Evolutionary conservation across 805 yeast species (phyloP), one percentile per base, ranked within the genome.

Genomic region (Maudiozyma pseudohumilis): DNA sequence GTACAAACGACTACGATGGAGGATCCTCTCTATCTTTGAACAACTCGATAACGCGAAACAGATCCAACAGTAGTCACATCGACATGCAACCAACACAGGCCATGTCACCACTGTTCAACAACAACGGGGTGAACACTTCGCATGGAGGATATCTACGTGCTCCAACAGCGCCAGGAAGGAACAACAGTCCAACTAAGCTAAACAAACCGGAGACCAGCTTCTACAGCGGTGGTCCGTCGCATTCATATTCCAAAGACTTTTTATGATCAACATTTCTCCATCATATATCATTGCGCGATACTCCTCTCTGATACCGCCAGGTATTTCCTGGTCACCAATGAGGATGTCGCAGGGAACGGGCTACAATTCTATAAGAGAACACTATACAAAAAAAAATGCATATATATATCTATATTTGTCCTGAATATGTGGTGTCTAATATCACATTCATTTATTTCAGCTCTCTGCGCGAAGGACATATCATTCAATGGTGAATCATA

Each of bases 131-230:
- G 15, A 7, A 15, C 2, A 7, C 29, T 7, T 11, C 36, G 17
- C 32, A 32, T 26, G 35, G 41, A n/a, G 34, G 41, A 12, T 45
- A 44, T 29, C 42, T 47, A 28, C 41, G 47, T 22, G 41, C 44
- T 6, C 46, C 50, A 17, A 19, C 6, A 4, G 18, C 17, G n/a
- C 8, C 13, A 19, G 32, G 21, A 8, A 39, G 35, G 31, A 30
- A 29, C 3, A 43, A 40, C 29, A 41, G 41, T 12, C n/a, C n/a
- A n/a, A 42, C 43, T 29, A 47, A 48, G 33, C 36, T 58, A 32
- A 43, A 44, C 35, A 55, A 53, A 36, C 63, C 63, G 12, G 63
- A 58, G 38, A 48, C 51, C 30, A 51, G 56, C 34, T 56, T 58
- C 32, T 55, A 49, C 39, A 49, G 41, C 30, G 44, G 46, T 17